Evolutionary conservation across 2,329 filamentous ascomycete genomes (phyloP), one percentile per base, ranked within the genome.

Genomic region (Leptographium flavum): DNA sequence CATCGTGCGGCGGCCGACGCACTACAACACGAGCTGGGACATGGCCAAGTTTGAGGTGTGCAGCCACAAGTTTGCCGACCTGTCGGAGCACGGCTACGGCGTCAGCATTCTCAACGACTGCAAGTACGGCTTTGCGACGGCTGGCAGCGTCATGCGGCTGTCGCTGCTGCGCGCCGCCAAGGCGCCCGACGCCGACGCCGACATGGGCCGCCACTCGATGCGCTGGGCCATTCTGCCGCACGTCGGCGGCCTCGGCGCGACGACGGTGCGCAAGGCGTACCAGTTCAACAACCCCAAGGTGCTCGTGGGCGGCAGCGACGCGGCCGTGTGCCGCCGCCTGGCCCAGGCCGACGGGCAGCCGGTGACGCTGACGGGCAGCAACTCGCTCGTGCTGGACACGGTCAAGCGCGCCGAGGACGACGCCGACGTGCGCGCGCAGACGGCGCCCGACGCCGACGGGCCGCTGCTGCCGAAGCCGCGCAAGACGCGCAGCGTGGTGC

Each of bases 361-460:
- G 0, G 75, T 95, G 57, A 73, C 73, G 49, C 64, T 95, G n/a
- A 68, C 69, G 1, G 81, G 81, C 39, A 69, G 72, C 38, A 59
- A 70, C 10, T 81, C 83, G 3, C 67, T 98, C 19, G 69, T 98
- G 4, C 68, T 98, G 1, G 92, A 98, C 59, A 82, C 81, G 1
- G 73, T 98, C 61, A 98, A 98, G 72, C 81, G 92, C 47, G 92
- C 86, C n/a, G 84, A 90, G 58, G 84, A 90, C 55, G 84, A 90
- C 53, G 79, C 82, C 56, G 84, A 87, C 53, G 74, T 87, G 37
- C 76, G 71, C 38, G 63, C 70, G 3, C 74, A 75, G 21, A 73
- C 74, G 31, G 47, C 47, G 30, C n/a, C 43, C 10, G 50, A 36
- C n/a, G 48, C 48, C 22, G 49, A 49, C 31, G 48, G 47, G 8